phyloP scores from a whole-genome alignment of 1,284 basidiomycete species.

The Phenoliferia sp. region DNA sequence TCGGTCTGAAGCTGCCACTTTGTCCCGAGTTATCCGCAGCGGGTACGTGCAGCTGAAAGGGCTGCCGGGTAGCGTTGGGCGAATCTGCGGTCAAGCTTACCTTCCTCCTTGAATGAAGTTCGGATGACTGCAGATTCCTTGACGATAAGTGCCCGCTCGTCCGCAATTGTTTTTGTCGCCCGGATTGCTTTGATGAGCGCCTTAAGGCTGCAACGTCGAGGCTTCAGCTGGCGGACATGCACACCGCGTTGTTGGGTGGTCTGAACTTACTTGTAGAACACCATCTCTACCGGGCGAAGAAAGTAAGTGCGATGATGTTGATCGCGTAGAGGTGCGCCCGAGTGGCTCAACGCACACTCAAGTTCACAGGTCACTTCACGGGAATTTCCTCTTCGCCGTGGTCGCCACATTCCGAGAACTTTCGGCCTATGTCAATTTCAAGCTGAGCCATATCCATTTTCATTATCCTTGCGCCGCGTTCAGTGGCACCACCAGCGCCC shows the following conservation, averaged over 20 bases:
- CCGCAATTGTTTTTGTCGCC: conserved; percentile 80
- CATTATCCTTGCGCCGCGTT: no score
- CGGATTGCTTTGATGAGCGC: conserved; percentile 46
- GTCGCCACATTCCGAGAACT: no score
- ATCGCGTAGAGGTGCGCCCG: no score
- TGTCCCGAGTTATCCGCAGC: neutral
- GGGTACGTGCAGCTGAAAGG: neutral
- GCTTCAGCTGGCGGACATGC: neutral
- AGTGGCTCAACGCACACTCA: no score
- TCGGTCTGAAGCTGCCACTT: no score
- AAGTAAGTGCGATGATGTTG: no score
- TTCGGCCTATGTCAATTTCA: no score
- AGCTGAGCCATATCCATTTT: no score
- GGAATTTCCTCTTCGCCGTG: no score
- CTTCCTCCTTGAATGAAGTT: conserved; percentile 93
- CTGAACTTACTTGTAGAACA: conserved; percentile 14
- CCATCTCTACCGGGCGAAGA: neutral
- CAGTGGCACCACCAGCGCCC: no score
- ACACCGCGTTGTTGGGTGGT: neutral
- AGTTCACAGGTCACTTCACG: no score
- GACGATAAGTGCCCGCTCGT: conserved; percentile 94
- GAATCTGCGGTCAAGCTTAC: conserved; percentile 18
- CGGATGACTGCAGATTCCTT: conserved; percentile 97
- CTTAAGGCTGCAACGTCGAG: conserved; percentile 36
- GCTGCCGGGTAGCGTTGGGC: neutral